Base-by-base conservation (phyloP, 2,329 filamentous ascomycete species). In the Fusarium pilosicola region DNA sequence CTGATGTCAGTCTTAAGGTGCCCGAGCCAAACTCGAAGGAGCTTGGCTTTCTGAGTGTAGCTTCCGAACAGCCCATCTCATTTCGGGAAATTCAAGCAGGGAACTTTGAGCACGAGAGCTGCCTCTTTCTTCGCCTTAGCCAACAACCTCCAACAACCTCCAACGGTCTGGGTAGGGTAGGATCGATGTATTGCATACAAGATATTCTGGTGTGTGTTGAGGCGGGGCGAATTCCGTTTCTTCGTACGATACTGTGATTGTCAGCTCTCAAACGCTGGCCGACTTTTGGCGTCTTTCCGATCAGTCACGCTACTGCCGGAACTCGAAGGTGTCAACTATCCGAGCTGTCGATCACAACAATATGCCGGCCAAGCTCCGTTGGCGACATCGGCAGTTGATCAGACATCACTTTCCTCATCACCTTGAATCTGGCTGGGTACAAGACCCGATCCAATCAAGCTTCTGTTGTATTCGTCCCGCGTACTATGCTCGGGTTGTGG, bases 381-480 rank as follows among this genome's bases (percentile, higher is more conserved):
- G n/a, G 30, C 32, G 32, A 55, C 55, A 45, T 38, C 65, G 70
- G 70, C 42, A 74, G 52, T 74, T 71, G 48, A 34, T 48, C 38
- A 73, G 44, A 45, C 34, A 45, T 39, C 32, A 39, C 51, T 22
- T 39, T 54, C 24, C 24, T 39, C 32, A 54, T 39, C 34, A 39
- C 14, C 34, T 54, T 26, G 12, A 20, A 17, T 54, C 24, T 58
- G 55, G 55, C 24, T 58, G 55, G 55, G 41, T 48, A 49, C 41
- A 49, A 28, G 13, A 49, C 41, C 55, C 55, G 41, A 28, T 28
- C 41, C 55, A 48, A 58, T 58, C 32, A 48, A 58, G 41, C 26
- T 28, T 64, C 28, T 49, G 34, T 18, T 46, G 42, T 52, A 32
- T 20, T 52, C 9, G 32, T 38, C 49, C 32, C 57, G 24, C 26